Conservation (phyloP, 164 flowering plant genomes). For the Dillenia turbinata region DNA sequence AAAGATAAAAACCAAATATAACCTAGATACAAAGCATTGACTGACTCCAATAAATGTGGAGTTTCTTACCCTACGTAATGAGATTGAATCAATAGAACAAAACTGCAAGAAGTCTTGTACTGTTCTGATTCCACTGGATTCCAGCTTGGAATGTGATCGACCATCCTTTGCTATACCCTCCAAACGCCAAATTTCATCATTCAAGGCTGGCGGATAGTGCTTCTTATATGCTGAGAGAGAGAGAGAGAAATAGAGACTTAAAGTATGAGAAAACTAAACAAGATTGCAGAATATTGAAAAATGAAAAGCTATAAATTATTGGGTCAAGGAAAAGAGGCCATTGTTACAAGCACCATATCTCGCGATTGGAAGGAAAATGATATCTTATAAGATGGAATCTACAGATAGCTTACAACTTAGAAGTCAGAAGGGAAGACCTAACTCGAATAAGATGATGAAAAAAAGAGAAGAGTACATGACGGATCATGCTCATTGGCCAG, state of each 20-base stretch:
- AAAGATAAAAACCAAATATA: not conserved
- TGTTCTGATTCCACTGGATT: slow-evolving; percentile 15
- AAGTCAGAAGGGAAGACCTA: not conserved
- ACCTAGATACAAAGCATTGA: slow-evolving; percentile 1
- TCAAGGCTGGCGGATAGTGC: slow-evolving; percentile 30
- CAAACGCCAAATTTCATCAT: slow-evolving; percentile 45
- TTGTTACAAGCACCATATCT: slow-evolving; percentile 14
- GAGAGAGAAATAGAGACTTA: not conserved
- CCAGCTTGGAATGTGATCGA: slow-evolving; percentile 27
- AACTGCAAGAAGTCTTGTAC: slow-evolving; percentile 42
- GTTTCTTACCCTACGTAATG: slow-evolving; percentile 42
- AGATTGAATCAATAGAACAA: slow-evolving; percentile 13
- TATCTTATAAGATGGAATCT: no score
- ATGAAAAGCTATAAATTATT: not conserved
- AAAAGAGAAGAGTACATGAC: not conserved
- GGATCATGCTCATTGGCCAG: no score
- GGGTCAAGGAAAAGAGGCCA: slow-evolving; percentile 16
- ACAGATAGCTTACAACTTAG: no score
- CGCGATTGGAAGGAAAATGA: no score
- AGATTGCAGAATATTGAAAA: not conserved
- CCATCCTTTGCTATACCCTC: slow-evolving; percentile 40
- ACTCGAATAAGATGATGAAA: not conserved
- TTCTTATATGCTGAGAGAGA: slow-evolving; percentile 29
- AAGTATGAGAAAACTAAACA: not conserved
- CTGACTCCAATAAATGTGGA: not conserved